phyloP scores from a whole-genome alignment of 768 basidiomycete species.

The Suillus occidentalis region DNA sequence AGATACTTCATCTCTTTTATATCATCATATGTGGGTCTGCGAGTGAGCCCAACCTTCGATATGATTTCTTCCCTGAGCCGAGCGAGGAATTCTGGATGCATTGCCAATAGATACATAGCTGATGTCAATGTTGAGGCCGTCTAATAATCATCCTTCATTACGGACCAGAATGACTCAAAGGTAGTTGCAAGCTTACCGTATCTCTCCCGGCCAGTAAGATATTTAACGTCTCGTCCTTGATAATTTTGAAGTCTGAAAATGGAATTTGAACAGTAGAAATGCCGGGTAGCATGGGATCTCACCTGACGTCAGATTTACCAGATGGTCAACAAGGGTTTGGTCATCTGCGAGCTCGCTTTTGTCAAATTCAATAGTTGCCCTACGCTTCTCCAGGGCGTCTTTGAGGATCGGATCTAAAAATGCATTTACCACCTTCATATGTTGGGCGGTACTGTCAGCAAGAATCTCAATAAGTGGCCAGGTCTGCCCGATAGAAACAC shows the following conservation, averaged over 20 bases:
- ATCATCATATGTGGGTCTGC: constrained; percentile 41
- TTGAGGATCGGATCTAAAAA: constrained; percentile 42
- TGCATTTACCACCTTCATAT: constrained; percentile 39
- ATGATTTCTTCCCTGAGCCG: constrained; percentile 46
- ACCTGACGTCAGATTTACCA: constrained; percentile 42
- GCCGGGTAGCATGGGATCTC: neutral
- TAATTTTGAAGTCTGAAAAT: constrained; percentile 27
- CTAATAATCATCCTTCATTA: constrained; percentile 23
- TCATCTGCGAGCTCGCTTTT: constrained; percentile 24
- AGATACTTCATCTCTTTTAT: constrained; percentile 45
- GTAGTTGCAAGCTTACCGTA: constrained; percentile 30
- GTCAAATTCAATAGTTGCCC: constrained; percentile 9
- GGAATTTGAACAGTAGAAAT: neutral
- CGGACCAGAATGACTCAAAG: neutral
- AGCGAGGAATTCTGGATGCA: constrained; percentile 41
- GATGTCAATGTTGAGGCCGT: constrained; percentile 46
- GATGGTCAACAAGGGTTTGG: constrained; percentile 43
- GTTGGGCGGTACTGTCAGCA: constrained; percentile 28
- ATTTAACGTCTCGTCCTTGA: constrained; percentile 44
- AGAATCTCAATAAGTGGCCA: constrained; percentile 45
- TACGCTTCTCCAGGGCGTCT: constrained; percentile 32
- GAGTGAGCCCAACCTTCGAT: constrained; percentile 33
- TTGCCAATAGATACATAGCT: constrained; percentile 45
- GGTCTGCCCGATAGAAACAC: constrained; percentile 28
- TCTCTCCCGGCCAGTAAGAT: constrained; percentile 47